phyloP scores from a whole-genome alignment of 306 rosid genomes.

The Castanea mollissima region DNA sequence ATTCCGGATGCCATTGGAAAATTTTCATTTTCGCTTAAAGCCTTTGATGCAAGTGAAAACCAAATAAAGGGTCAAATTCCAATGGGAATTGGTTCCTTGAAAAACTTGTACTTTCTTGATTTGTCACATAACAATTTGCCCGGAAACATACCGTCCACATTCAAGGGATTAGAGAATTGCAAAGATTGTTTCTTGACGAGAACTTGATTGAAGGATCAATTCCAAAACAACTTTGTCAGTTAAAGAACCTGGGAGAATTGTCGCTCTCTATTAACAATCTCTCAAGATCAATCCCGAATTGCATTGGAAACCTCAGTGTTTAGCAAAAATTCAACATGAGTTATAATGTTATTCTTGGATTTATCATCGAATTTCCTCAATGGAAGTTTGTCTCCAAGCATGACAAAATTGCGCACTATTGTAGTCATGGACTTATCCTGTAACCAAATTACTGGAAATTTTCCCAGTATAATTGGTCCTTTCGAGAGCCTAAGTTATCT shows the following conservation, averaged over 20 bases:
- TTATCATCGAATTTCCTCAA: not conserved
- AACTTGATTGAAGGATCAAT: not conserved
- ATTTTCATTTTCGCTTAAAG: not conserved
- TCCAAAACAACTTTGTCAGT: not conserved
- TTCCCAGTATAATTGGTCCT: not conserved
- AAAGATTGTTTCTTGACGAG: fast-evolving
- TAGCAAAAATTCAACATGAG: no score
- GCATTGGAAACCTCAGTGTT: no score
- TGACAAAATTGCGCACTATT: not conserved
- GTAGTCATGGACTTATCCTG: not conserved
- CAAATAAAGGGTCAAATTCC: no score
- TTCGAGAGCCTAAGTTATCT: not conserved
- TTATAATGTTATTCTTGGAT: no score
- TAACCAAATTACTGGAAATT: not conserved
- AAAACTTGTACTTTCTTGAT: no score
- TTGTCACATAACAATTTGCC: no score
- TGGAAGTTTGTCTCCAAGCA: not conserved
- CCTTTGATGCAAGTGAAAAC: fast-evolving
- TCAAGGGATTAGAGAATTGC: not conserved
- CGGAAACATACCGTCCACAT: not conserved
- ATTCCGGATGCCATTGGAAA: not conserved
- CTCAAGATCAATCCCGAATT: no score
- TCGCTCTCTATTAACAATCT: fast-evolving
- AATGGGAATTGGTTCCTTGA: no score
- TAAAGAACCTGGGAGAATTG: no score